These are phyloP conservation scores for Bothriochloa decipiens DNA, from an alignment of 176 grass and related monocot genomes.

Conservation along the genomic window DNA sequence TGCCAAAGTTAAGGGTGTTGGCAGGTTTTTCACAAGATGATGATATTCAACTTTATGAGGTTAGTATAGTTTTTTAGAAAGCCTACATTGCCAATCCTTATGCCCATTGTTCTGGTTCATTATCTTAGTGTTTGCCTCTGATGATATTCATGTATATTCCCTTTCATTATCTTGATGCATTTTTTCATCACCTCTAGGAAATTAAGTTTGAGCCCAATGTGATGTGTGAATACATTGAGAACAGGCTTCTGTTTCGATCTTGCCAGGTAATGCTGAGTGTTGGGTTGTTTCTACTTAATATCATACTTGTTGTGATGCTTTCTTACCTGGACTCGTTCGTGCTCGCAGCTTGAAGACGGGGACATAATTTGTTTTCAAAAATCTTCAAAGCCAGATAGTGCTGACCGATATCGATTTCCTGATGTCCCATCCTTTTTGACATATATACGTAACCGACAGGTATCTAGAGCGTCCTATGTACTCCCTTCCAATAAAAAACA, in stretches of 20 bases:
- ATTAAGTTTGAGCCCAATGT: conserved; percentile 98
- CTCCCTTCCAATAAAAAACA: background rate
- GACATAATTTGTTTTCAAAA: conserved; percentile 97
- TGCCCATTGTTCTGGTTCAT: background rate
- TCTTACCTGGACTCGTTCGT: conserved; percentile 43
- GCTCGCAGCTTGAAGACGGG: conserved; percentile 91
- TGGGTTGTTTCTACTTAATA: conserved; percentile 25
- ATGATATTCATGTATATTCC: conserved; percentile 4
- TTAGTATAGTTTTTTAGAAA: conserved; percentile 49
- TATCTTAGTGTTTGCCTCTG: background rate
- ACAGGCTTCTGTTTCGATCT: conserved; percentile 70
- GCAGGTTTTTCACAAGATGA: conserved; percentile 81
- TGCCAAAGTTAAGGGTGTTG: conserved; percentile 85
- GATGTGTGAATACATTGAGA: conserved; percentile 97
- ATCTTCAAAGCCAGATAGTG: conserved; percentile 57
- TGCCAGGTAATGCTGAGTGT: conserved; percentile 65
- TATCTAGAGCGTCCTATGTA: conserved; percentile 20
- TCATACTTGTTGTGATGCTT: conserved; percentile 16
- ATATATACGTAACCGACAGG: conserved; percentile 96
- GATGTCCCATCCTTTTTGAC: conserved; percentile 89
- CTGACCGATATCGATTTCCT: conserved; percentile 73
- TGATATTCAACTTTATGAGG: conserved; percentile 97
- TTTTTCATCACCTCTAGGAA: conserved; percentile 67
- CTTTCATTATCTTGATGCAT: conserved; percentile 32
- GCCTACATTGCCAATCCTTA: background rate